Percentiles rank a stretch among this genome's conserved stretches.
Evolutionary conservation across 495 filamentous ascomycete genomes (phyloP).

Genomic region (Podospora australis): DNA sequence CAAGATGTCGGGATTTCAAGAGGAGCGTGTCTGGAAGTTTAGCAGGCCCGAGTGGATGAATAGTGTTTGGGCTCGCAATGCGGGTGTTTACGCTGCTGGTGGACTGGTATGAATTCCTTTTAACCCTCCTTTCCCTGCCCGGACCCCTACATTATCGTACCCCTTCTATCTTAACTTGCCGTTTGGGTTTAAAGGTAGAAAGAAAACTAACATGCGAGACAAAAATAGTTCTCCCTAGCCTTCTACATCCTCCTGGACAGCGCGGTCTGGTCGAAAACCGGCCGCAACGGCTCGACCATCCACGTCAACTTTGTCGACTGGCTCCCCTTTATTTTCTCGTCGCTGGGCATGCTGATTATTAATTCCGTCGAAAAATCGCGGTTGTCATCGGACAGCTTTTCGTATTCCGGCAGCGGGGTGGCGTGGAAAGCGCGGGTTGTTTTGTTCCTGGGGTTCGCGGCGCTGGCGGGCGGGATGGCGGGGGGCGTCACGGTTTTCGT

Average conservation of each 20-base stretch:
- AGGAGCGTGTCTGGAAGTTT: constrained; percentile 71
- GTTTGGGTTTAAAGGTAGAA: too few species aligned
- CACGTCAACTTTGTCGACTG: constrained; percentile 97
- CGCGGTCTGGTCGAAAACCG: constrained; percentile 76
- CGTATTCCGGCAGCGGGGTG: constrained; percentile 77
- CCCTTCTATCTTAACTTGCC: too few species aligned
- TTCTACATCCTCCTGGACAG: constrained; percentile 96
- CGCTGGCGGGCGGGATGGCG: constrained; percentile 89
- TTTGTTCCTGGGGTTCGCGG: constrained; percentile 90
- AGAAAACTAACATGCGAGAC: too few species aligned
- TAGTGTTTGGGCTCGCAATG: constrained; percentile 70
- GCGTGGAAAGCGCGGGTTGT: constrained; percentile 96
- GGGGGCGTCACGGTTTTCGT: constrained; percentile 87
- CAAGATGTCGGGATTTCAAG: constrained; percentile 48
- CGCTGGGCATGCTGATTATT: constrained; percentile 96
- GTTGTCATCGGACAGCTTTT: constrained; percentile 77
- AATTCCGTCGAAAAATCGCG: constrained; percentile 94
- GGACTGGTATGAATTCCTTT: constrained; percentile 59
- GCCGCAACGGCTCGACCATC: constrained; percentile 68
- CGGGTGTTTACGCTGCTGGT: constrained; percentile 80
- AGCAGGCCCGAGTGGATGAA: constrained; percentile 84
- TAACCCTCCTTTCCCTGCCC: background rate
- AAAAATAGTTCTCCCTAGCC: constrained; percentile 79
- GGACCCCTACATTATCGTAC: background rate
- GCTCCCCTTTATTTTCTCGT: constrained; percentile 93